Percentiles rank a stretch among this genome's conserved stretches.
phyloP scores from a whole-genome alignment of 495 filamentous ascomycete genomes.

The Chaetomidium leptoderma region DNA sequence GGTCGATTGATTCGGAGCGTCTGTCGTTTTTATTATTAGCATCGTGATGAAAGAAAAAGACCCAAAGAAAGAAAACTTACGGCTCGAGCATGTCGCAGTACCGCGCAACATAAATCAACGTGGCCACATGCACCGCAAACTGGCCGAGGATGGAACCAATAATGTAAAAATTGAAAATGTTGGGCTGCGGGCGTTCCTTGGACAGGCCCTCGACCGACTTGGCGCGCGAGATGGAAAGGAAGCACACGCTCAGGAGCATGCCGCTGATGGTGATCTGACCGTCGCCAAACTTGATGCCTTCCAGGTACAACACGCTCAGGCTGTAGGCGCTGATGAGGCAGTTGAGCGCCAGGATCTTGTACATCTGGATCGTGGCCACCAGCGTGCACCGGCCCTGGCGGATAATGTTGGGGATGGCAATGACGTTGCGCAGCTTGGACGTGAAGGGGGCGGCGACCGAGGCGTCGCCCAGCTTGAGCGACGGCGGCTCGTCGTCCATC shows the following conservation, averaged over 20 bases:
- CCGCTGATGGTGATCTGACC: constrained; percentile 98
- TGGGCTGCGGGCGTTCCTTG: constrained; percentile 95
- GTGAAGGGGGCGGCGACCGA: constrained; percentile 97
- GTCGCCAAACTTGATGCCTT: constrained; percentile 99
- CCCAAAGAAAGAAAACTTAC: constrained; percentile 53
- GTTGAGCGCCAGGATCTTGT: constrained; percentile 98
- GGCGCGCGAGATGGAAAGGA: constrained; percentile 91
- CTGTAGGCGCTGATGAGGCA: constrained; percentile 98
- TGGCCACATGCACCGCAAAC: constrained; percentile 93
- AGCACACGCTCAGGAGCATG: constrained; percentile 99
- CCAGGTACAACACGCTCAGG: constrained; percentile 89
- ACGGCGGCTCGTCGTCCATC: constrained; percentile 82
- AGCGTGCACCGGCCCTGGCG: constrained; percentile 95
- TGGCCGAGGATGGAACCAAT: constrained; percentile 97
- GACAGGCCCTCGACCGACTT: constrained; percentile 92
- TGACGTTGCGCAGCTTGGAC: constrained; percentile 92
- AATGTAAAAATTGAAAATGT: constrained; percentile 99
- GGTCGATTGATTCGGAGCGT: constrained; percentile 68
- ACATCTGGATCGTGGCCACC: constrained; percentile 99
- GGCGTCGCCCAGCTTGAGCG: constrained; percentile 95
- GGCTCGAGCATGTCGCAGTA: constrained; percentile 81
- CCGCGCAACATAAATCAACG: constrained; percentile 88
- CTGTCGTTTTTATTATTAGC: constrained; percentile 35
- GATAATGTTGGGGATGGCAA: constrained; percentile 97
- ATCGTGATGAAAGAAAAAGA: not conserved